phyloP scores from a whole-genome alignment of 352 stramenopile genomes.

The Phytophthora sp. region DNA sequence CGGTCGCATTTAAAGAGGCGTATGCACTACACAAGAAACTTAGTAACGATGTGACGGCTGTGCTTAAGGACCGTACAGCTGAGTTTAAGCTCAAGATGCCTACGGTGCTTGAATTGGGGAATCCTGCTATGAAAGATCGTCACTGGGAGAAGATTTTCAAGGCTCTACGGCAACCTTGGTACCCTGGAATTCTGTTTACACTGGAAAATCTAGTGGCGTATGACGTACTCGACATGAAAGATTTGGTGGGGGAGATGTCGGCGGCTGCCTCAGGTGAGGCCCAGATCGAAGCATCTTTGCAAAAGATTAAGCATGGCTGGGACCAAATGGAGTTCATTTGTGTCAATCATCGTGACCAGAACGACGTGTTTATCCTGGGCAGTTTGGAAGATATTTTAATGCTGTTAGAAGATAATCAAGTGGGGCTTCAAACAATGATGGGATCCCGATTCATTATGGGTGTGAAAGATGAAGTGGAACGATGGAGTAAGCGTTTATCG shows the following conservation, averaged over 20 bases:
- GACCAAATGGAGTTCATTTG: constrained; percentile 88
- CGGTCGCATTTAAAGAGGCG: constrained; percentile 88
- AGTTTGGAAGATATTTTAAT: constrained; percentile 91
- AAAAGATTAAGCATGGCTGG: constrained; percentile 91
- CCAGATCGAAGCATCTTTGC: constrained; percentile 89
- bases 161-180: constrained; percentile 85
- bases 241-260: constrained; percentile 87
- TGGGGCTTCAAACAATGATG: constrained; percentile 94
- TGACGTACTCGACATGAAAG: constrained; percentile 89
- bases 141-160: constrained; percentile 97
- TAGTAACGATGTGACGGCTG: constrained; percentile 88
- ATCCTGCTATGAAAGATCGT: constrained; percentile 92
- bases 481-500: constrained; percentile 89
- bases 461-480: constrained; percentile 91
- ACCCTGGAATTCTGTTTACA: constrained; percentile 89
- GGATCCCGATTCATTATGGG: constrained; percentile 91
- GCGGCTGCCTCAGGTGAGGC: constrained; percentile 88
- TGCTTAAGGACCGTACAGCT: constrained; percentile 87
- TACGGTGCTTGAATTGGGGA: constrained; percentile 92
- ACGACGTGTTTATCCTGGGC: constrained; percentile 91
- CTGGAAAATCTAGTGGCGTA: constrained; percentile 90
- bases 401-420: constrained; percentile 92
- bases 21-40: constrained; percentile 93
- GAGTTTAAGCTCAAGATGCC: constrained; percentile 93
- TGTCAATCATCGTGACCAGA: constrained; percentile 84